Conservation (phyloP, 23 red algal genomes). For the Gracilaria caudata region DNA sequence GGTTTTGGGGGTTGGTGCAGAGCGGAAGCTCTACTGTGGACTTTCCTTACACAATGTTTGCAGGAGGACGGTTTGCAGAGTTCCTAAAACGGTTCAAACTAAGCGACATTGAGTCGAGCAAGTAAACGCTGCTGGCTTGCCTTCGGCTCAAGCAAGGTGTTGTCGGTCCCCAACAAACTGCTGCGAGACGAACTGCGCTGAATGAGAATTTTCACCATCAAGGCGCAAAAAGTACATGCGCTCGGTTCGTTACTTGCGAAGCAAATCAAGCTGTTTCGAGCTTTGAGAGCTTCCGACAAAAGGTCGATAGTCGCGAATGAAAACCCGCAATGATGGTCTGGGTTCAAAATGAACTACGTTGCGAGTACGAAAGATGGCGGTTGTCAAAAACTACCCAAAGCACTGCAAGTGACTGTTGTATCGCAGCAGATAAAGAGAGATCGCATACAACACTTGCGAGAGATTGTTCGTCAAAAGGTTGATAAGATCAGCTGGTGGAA, state of each 20-base stretch:
- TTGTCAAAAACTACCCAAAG: background rate
- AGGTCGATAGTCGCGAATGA: too few relatives aligned
- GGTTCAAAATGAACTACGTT: background rate
- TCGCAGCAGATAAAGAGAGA: background rate
- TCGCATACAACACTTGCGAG: background rate
- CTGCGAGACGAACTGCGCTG: too few relatives aligned
- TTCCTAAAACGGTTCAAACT: conserved; percentile 7
- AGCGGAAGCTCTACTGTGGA: conserved; percentile 36
- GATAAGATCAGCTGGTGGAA: background rate
- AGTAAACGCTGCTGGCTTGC: background rate
- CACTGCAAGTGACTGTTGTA: background rate
- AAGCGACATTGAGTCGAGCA: background rate
- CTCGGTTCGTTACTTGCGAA: too few relatives aligned
- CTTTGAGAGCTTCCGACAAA: too few relatives aligned
- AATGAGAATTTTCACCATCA: too few relatives aligned
- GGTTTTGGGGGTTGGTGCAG: conserved; percentile 71
- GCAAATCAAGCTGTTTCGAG: too few relatives aligned
- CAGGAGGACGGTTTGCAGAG: conserved; percentile 25
- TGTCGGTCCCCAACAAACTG: too few relatives aligned
- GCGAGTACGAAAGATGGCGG: background rate
- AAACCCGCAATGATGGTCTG: too few relatives aligned
- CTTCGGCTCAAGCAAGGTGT: too few relatives aligned
- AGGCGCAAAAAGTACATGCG: too few relatives aligned
- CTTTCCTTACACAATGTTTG: conserved; percentile 50
- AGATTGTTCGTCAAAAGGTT: background rate